Evolutionary conservation across 1,284 basidiomycete species (phyloP).

Genomic region (Moniliella sp.): DNA sequence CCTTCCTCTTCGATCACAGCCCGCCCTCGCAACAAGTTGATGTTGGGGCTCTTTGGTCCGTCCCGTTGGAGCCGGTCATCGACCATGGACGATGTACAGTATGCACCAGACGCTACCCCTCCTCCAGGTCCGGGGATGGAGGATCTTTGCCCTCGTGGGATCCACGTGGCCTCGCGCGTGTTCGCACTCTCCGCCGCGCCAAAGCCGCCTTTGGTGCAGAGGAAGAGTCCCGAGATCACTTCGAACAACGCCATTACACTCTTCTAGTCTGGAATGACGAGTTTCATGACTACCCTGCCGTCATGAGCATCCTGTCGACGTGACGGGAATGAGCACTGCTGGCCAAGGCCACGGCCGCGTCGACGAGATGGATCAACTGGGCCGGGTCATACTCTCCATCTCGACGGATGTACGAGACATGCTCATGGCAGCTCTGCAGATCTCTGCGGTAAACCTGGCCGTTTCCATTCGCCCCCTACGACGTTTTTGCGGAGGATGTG

Average conservation of each 20-base stretch:
- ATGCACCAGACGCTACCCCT: too few species aligned
- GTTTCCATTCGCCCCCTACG: conserved; percentile 72
- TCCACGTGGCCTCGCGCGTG: too few species aligned
- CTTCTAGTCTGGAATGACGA: conserved; percentile 91
- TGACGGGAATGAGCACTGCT: conserved; percentile 35
- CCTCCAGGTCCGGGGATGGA: too few species aligned
- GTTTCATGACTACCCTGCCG: conserved; percentile 77
- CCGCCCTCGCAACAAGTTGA: too few species aligned
- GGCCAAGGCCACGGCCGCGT: conserved; percentile 43
- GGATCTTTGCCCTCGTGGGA: too few species aligned
- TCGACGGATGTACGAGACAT: conserved; percentile 48
- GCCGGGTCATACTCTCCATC: conserved; percentile 60
- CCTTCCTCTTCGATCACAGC: too few species aligned
- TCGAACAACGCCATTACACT: conserved; percentile 52
- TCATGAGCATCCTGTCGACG: conserved; percentile 45
- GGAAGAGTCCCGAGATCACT: too few species aligned
- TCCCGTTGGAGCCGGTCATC: too few species aligned
- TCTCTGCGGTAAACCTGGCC: conserved; percentile 71
- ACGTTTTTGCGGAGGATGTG: conserved; percentile 72
- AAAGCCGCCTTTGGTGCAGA: too few species aligned
- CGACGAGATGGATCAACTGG: conserved; percentile 48
- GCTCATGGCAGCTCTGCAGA: conserved; percentile 55
- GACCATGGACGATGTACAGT: too few species aligned
- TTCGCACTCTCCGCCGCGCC: too few species aligned
- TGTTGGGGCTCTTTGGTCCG: too few species aligned